Base-by-base conservation (phyloP, 2,329 filamentous ascomycete species). In the Helotiales sp. region DNA sequence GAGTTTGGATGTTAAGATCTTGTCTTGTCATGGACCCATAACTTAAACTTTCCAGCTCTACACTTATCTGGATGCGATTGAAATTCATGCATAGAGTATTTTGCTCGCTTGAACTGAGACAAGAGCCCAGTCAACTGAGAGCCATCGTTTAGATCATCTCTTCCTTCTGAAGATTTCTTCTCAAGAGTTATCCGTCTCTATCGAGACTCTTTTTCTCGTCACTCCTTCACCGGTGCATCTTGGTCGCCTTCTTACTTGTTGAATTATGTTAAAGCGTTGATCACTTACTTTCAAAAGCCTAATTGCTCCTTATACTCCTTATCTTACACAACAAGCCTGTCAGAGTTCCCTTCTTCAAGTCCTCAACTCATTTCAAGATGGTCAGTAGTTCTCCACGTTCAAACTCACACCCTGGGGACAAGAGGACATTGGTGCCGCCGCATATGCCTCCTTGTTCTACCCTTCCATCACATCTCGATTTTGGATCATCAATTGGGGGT, bases 261-360 rank as follows among this genome's bases (percentile, higher is more conserved):
- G 17, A 50, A 45, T 28, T 52, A 62, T 58, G 59, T 57, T 58
- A 6, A 11, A 52, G 40, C 45, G 49, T 61, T 66, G 64, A 61
- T 65, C 34, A 32, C 50, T 34, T 55, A 65, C 40, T 50, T 64
- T 65, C 47, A 15, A 55, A 61, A n/a, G 37, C 22, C 26, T 37
- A 45, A 34, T 37, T 45, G 22, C 32, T 54, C 45, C 57, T 37
- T 57, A 55, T 47, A 28, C 57, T 55, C 20, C 15, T 52, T 28
- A 24, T 22, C 34, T 24, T n/a, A 32, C 24, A 10, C n/a, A 11
- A 24, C n/a, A 11, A 32, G 17, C 58, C 40, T 17, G 26, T 6
- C n/a, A 32, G n/a, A 8, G 5, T 2, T 61, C 30, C 1, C 17
- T 17, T 61, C 24, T 30, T 45, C 58, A 32, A 49, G 8, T 34